Base-by-base conservation (phyloP, 164 flowering plant species). In the Sextonia rubra region DNA sequence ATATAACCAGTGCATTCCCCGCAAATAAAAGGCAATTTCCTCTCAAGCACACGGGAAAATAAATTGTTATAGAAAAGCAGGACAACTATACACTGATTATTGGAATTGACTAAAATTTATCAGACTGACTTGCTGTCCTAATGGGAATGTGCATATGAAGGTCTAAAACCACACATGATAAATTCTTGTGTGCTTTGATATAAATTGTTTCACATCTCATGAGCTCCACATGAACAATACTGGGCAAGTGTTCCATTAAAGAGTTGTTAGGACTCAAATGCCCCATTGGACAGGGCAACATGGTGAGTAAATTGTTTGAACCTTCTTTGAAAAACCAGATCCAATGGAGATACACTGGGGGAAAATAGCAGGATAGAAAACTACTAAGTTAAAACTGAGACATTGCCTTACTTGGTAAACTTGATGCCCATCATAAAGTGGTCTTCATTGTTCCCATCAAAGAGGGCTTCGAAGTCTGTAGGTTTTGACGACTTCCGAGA, bases 401-500 rank as follows among this genome's bases (percentile, higher is more conserved):
- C 27, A 47, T 26, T 29, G 6, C n/a, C 22, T 71, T 80, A 91
- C 98, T 86, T 88, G 4, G 95, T 90, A 83, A 85, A 88, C 75
- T 95, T 93, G 47, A 95, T 85, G 69, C 99, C 99, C 30, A 95
- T 77, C 93, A 89, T 85, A 65, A 95, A 95, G 77, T 85, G 82
- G 78, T 95, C 98, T 63, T 87, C 82, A 72, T 80, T 82, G 75
- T 91, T 89, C 64, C 88, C 91, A 76, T 86, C 87, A 85, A 95
- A 90, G 75, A 93, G 93, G 61, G 85, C 80, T 77, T 87, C 76
- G 74, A 73, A 84, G 78, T 95, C 99, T 23, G 86, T 72, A 72
- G 99, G 98, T 81, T 93, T 95, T 14, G 92, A 79, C 56, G 91
- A 69, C 74, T 81, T 85, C 52, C 75, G 77, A 64, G 80, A 26